These are phyloP conservation scores for Debaryomyces castellii DNA, from an alignment of 805 yeast genomes.

Conservation along the genomic window DNA sequence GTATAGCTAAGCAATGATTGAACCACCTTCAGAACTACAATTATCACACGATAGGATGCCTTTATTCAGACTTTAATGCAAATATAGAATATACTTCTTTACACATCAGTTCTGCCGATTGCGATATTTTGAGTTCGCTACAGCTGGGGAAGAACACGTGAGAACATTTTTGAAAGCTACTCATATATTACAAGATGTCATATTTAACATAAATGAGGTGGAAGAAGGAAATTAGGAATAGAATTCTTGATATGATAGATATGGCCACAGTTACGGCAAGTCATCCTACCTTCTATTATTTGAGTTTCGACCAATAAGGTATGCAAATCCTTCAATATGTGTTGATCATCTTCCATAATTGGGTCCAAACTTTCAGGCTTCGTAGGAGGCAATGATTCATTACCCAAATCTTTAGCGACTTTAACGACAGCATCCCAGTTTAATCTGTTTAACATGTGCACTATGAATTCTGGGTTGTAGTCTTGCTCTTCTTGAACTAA, in stretches of 20 bases:
- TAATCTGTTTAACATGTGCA: constrained; percentile 72
- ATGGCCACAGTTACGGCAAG: constrained; percentile 82
- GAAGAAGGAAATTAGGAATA: constrained; percentile 89
- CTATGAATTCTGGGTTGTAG: constrained; percentile 76
- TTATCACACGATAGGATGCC: neutral
- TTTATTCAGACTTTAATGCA: neutral
- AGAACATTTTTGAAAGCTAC: neutral
- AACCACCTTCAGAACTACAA: neutral
- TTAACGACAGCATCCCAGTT: constrained; percentile 83
- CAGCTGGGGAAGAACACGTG: constrained; percentile 1
- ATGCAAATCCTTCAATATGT: constrained; percentile 73
- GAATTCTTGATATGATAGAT: constrained; percentile 87
- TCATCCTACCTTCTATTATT: constrained; percentile 86
- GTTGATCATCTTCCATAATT: constrained; percentile 49
- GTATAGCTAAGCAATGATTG: neutral
- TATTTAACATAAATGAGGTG: constrained; percentile 78
- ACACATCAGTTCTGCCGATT: neutral
- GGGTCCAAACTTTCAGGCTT: constrained; percentile 63
- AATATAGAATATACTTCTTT: neutral
- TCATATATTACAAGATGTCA: constrained; percentile 2
- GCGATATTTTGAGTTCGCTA: neutral
- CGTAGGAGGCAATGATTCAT: constrained; percentile 53
- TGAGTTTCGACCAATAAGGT: constrained; percentile 78
- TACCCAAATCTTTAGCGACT: constrained; percentile 73
- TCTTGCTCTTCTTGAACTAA: constrained; percentile 78